Evolutionary conservation across 371 early-diverging fungal species (phyloP), one percentile per base, ranked within the genome.

Genomic region (Mortierella sp.): DNA sequence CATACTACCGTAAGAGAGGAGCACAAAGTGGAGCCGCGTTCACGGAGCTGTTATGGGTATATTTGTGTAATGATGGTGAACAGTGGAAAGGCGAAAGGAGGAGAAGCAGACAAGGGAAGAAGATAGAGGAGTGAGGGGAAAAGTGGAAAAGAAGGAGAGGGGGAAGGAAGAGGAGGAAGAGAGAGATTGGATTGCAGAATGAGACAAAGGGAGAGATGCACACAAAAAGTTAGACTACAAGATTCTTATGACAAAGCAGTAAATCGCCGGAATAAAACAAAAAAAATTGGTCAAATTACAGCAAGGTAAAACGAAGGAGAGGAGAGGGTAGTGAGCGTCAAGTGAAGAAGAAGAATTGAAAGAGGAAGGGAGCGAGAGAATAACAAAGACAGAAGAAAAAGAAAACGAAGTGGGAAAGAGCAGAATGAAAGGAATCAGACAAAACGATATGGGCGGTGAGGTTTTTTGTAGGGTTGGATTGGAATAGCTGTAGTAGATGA

Each of bases 381-480:
- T 8, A 24, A 8, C n/a, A 8, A n/a, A 2, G 10, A 27, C 27
- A 60, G 35, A 2, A 16, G 60, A 35, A 32, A 18, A 35, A 18
- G 27, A 55, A 51, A 5, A 51, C 41, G 14, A 5, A 21, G 21
- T 49, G 29, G 27, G 56, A 56, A 27, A 6, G 41, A 41, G 41
- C 41, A 6, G 7, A 24, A 6, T 11, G 24, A n/a, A 56, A 56
- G 11, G 56, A 8, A 56, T 27, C 24, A n/a, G 2, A 24, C 12
- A 6, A 54, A 54, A 6, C 24, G 7, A 54, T 18, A 6, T 21
- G 24, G 41, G 6, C 41, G 24, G 16, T 6, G 54, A 54, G 56
- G 63, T 63, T 16, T 35, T 63, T 63, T 63, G 63, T 35, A 32
- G 56, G 56, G n/a, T 56, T 56, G 56, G 27, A n/a, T 56, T 56